Evolutionary conservation across 352 stramenopile species (phyloP), one percentile per base, ranked within the genome.

Genomic region (Detonula confervacea): DNA sequence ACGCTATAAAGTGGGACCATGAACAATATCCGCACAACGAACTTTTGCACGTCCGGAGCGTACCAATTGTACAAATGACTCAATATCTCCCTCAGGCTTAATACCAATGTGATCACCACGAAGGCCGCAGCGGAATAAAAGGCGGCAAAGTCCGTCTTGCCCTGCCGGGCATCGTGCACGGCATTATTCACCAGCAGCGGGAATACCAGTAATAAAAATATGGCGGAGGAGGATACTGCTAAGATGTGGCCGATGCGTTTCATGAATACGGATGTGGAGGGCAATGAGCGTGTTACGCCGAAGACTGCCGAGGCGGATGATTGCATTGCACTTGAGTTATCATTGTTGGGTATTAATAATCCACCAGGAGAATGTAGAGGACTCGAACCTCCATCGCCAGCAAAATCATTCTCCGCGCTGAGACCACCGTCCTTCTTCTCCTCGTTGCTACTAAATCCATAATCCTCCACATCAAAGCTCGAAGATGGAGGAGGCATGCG

Each of bases 1-100:
- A 97, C 94, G 16, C 93, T 91, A 83, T 98, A 98, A 64, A 98
- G 96, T 5, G 96, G 96, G 24, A 98, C 95, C 95, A 98, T 98
- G 95, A 96, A 98, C 20, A 98, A 71, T 74, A 98, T 98, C 1
- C 96, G 89, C 1, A 98, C 92, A 57, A 98, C 96, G 92, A 98
- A 91, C 22, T 89, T 91, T 69, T 92, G 87, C 5, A 92, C 71
- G 22, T 81, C 82, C 0, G 87, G 87, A 14, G 68, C 65, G 49
- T 81, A 87, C 67, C 73, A 92, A 66, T 93, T 78, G 35, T 72
- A 75, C 25, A 93, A 52, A 71, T 96, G 92, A 25, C 83, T 65
- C 27, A 92, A 85, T 39, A 95, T 93, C 7, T 90, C 61, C 18
- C 87, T 51, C 2, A 87, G 42, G 9, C 78, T 91, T 1, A 95